These are phyloP conservation scores for Mycena latifolia DNA, from an alignment of 768 basidiomycete species.

Conservation along the genomic window DNA sequence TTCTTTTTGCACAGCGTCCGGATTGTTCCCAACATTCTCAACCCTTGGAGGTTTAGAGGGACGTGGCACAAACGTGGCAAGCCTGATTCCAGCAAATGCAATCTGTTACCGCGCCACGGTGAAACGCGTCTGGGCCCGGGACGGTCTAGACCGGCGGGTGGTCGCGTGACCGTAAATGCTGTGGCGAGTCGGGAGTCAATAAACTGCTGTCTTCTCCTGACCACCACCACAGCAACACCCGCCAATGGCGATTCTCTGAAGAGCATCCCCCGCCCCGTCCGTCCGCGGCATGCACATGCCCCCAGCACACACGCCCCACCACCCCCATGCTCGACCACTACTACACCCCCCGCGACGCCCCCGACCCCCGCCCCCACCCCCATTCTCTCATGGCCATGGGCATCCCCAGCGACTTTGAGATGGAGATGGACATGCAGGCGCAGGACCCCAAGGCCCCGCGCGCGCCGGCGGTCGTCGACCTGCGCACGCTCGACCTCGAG, in stretches of 20 bases:
- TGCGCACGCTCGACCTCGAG: conserved; percentile 28
- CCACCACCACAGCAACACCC: background rate
- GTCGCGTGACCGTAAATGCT: too few species aligned
- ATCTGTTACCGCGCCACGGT: too few species aligned
- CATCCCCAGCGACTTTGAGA: background rate
- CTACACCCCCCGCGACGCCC: conserved; percentile 19
- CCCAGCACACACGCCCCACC: background rate
- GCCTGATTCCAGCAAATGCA: too few species aligned
- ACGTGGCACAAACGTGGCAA: too few species aligned
- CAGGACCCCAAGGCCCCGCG: conserved; percentile 10
- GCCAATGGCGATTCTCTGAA: background rate
- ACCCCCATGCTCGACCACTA: conserved; percentile 1
- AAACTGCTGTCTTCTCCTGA: too few species aligned
- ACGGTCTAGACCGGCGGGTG: too few species aligned
- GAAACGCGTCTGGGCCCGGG: too few species aligned
- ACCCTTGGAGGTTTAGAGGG: too few species aligned
- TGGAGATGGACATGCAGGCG: too few species aligned
- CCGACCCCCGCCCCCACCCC: conserved; percentile 9
- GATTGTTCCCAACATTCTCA: too few species aligned
- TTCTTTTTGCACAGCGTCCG: too few species aligned
- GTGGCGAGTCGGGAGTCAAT: too few species aligned
- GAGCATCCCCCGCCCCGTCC: background rate
- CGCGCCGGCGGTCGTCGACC: conserved; percentile 21
- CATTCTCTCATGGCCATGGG: background rate
- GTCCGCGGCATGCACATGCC: background rate